These are phyloP conservation scores for Colletotrichum tropicicola DNA, from an alignment of 2,329 filamentous ascomycete species.

Conservation along the genomic window DNA sequence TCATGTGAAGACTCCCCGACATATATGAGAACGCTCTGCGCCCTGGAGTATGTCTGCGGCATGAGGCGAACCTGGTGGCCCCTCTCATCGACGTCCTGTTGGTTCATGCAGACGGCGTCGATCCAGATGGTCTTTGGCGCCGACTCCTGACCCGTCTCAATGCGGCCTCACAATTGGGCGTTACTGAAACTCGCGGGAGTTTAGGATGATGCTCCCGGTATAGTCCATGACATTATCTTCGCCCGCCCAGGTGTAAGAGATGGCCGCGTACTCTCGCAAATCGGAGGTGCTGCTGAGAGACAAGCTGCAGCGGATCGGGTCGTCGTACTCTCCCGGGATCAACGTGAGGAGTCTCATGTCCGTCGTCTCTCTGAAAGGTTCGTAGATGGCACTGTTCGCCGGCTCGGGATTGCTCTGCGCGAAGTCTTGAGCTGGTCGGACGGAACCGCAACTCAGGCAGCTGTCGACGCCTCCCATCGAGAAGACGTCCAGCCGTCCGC, in stretches of 20 bases:
- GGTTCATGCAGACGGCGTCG: conserved; percentile 34
- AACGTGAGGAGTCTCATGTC: neutral
- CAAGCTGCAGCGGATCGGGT: neutral
- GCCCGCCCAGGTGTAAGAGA: conserved; percentile 48
- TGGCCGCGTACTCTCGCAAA: conserved; percentile 38
- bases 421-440: neutral
- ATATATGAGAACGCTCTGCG: conserved; percentile 24
- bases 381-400: neutral
- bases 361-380: neutral
- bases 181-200: neutral
- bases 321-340: neutral
- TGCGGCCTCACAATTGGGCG: neutral
- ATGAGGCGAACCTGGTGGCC: conserved; percentile 31
- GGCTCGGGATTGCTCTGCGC: neutral
- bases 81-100: conserved; percentile 29
- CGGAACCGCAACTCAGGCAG: no score
- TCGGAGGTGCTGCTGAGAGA: neutral
- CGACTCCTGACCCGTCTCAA: neutral
- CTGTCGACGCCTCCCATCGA: no score
- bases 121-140: conserved; percentile 22
- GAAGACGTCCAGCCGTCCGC: no score
- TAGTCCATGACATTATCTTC: conserved; percentile 5
- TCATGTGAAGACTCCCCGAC: conserved; percentile 32
- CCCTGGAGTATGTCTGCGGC: conserved; percentile 26
- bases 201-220: neutral